phyloP scores from a whole-genome alignment of 768 basidiomycete species.

The Tricholoma hemisulphureum region DNA sequence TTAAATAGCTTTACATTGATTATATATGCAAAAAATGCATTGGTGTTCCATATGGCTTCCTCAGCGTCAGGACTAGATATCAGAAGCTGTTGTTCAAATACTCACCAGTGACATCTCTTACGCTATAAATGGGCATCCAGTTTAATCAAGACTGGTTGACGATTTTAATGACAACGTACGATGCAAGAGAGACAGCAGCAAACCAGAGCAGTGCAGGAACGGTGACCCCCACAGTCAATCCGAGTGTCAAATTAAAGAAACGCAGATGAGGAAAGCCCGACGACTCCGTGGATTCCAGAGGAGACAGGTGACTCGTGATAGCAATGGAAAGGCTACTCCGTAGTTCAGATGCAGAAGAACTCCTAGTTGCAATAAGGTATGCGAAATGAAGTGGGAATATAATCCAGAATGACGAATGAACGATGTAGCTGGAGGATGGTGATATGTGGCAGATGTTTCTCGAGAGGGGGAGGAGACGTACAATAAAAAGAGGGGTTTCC shows the following conservation, averaged over 20 bases:
- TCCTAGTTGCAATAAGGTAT: slow-evolving; percentile 53
- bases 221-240: slow-evolving; percentile 58
- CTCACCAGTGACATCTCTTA: slow-evolving; percentile 77
- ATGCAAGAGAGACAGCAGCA: slow-evolving; percentile 60
- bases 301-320: slow-evolving; percentile 46
- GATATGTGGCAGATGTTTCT: neutral
- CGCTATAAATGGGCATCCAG: slow-evolving; percentile 36
- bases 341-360: slow-evolving; percentile 47
- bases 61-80: slow-evolving; percentile 17
- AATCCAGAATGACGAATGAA: slow-evolving; percentile 77
- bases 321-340: slow-evolving; percentile 50
- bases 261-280: slow-evolving; percentile 34
- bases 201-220: slow-evolving; percentile 76
- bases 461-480: slow-evolving; percentile 34
- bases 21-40: slow-evolving; percentile 89
- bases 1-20: slow-evolving; percentile 73
- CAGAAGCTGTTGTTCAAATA: slow-evolving; percentile 2
- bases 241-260: slow-evolving; percentile 39
- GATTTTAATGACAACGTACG: slow-evolving; percentile 49
- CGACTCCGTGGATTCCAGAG: slow-evolving; percentile 29
- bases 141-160: slow-evolving; percentile 7
- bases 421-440: slow-evolving; percentile 61
- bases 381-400: slow-evolving; percentile 82
- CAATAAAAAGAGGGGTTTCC: slow-evolving; percentile 90
- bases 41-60: slow-evolving; percentile 78